Base-by-base conservation (phyloP, 2,329 filamentous ascomycete genomes). In the Ampelomyces quisqualis region DNA sequence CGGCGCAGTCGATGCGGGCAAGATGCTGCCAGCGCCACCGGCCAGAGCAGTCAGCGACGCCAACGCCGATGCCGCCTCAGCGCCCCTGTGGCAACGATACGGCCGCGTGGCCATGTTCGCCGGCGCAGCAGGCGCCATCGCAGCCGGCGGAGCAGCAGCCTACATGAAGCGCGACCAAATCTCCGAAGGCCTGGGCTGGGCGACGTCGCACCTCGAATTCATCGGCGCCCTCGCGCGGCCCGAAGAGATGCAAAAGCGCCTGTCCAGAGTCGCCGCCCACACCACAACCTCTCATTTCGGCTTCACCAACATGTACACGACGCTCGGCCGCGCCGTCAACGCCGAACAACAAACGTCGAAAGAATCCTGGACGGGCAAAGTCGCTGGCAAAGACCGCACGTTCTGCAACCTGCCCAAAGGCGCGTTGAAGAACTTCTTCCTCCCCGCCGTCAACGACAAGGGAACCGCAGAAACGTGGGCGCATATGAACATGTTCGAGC, bases 161-260 rank as follows among this genome's bases (percentile, higher is more conserved):
- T 97, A 95, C 73, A 76, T 86, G 57, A 90, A 93, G 57, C 81
- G 88, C 39, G 87, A 94, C 21, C 83, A 88, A 49, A 81, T 97
- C 47, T 80, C 78, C 2, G 77, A 85, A 45, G 86, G 90, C 6
- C 84, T 84, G 73, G 75, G 75, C 7, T 97, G 90, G 90, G 88
- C 88, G 10, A 82, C 85, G 11, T 93, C 88, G 23, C 93, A 98
- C 69, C 80, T 98, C 18, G 88, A 93, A 67, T 98, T 97, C 59
- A 88, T 97, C 1, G 89, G 90, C 2, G 94, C 89, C 59, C 78
- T 98, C 6, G 86, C 87, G 33, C 82, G 88, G n/a, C 82, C 82
- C 4, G 86, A 90, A 56, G 90, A 95, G 61, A 74, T 97, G 51
- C 82, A 84, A 54, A 79, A 82, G 60, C 81, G 93, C 21, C 77